Conservation (phyloP, 257 asterid species). For the Nicotiana sylvestris region DNA sequence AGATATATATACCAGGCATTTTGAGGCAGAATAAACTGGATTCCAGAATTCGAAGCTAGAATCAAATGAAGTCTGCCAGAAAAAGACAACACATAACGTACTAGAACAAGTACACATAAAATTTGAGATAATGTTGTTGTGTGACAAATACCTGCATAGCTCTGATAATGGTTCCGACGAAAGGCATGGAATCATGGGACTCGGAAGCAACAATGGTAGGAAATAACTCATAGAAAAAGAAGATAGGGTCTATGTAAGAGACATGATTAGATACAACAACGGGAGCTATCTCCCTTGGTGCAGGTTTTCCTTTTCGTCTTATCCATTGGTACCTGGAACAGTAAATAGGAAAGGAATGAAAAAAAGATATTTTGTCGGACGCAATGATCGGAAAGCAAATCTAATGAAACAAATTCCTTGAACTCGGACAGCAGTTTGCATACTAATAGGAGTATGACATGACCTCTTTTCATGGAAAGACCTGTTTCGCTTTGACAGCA, state of each 20-base stretch:
- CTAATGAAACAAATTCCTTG: neutral
- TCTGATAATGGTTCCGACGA: slow-evolving; percentile 97
- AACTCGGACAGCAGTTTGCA: neutral
- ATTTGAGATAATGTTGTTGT: neutral
- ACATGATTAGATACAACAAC: slow-evolving; percentile 90
- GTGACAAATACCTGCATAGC: slow-evolving; percentile 84
- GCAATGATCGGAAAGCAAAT: neutral
- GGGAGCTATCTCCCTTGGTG: slow-evolving; percentile 91
- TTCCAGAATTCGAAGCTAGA: neutral
- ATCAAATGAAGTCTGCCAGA: neutral
- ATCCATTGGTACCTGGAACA: slow-evolving; percentile 94
- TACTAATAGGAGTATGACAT: neutral
- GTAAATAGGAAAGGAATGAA: slow-evolving; percentile 4
- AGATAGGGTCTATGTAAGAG: slow-evolving; percentile 89
- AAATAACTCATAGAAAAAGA: slow-evolving; percentile 87
- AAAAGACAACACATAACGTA: neutral
- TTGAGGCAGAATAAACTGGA: slow-evolving; percentile 7
- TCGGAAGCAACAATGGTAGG: slow-evolving; percentile 94
- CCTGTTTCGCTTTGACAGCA: neutral
- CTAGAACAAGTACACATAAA: neutral
- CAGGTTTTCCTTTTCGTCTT: slow-evolving; percentile 86
- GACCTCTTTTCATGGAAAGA: neutral
- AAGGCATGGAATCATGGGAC: slow-evolving; percentile 95
- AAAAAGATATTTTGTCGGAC: neutral
- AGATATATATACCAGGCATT: slow-evolving; percentile 6